These are phyloP conservation scores for Arxiozyma slooffiae DNA, from an alignment of 1,139 yeast genomes.

Conservation along the genomic window DNA sequence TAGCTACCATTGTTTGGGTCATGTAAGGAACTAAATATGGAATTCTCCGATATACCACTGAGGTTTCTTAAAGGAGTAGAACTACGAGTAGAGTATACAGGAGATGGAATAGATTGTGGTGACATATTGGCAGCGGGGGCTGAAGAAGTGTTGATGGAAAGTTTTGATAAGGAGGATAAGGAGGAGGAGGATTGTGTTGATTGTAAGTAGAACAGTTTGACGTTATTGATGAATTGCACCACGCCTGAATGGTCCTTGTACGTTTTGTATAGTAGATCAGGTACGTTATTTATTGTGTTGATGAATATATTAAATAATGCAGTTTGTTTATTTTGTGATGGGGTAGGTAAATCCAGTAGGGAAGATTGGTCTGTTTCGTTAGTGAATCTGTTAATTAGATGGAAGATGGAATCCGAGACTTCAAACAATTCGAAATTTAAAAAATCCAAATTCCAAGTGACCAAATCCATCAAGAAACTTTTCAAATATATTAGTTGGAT, in stretches of 20 bases:
- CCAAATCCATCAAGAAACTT: constrained; percentile 27
- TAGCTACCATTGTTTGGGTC: constrained; percentile 11
- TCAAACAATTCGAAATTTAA: constrained; percentile 27
- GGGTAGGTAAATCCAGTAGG: constrained; percentile 24
- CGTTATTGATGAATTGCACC: constrained; percentile 19
- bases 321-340: constrained; percentile 20
- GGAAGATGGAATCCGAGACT: constrained; percentile 25
- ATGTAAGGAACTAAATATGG: constrained; percentile 20
- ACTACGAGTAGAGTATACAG: constrained; percentile 20
- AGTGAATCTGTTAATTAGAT: constrained; percentile 26
- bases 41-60: constrained; percentile 22
- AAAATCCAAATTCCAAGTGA: constrained; percentile 28
- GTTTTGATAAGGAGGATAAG: constrained; percentile 13
- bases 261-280: constrained; percentile 20
- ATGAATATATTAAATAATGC: constrained; percentile 23
- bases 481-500: constrained; percentile 28
- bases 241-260: constrained; percentile 25
- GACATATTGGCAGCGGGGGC: constrained; percentile 18
- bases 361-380: constrained; percentile 28
- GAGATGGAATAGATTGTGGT: constrained; percentile 6
- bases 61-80: constrained; percentile 27
- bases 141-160: constrained; percentile 9
- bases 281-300: constrained; percentile 21
- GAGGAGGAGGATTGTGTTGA: constrained; percentile 17
- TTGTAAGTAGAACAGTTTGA: constrained; percentile 9